A percentile compares a stretch with the other conserved stretches of the same genome.
Conservation (phyloP, 139 green algal genomes). For the Dunaliella primolecta region DNA sequence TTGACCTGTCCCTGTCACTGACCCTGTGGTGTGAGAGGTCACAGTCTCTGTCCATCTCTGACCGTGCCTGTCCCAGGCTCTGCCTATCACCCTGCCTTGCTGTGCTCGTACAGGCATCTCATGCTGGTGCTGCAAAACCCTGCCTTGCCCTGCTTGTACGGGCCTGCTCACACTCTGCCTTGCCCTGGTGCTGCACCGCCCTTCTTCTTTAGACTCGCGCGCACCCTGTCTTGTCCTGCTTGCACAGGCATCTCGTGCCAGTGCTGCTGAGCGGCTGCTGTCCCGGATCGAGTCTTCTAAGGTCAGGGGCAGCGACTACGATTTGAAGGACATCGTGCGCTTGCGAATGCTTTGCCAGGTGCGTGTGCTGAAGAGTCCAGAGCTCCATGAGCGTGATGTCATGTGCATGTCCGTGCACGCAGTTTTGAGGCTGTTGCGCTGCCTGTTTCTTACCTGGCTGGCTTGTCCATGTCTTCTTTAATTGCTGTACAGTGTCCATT, state of each 20-base stretch:
- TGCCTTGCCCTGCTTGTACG: too few relatives aligned
- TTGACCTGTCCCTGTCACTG: too few relatives aligned
- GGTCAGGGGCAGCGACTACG: conserved; percentile 35
- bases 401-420: neutral
- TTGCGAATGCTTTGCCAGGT: conserved; percentile 40
- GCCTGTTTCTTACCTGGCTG: neutral
- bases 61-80: too few relatives aligned
- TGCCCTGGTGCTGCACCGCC: too few relatives aligned
- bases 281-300: conserved; percentile 34
- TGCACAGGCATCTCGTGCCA: neutral
- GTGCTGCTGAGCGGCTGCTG: conserved; percentile 23
- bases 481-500: neutral
- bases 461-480: neutral
- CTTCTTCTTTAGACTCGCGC: too few relatives aligned
- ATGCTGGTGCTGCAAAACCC: conserved; percentile 11
- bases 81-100: too few relatives aligned
- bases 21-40: too few relatives aligned
- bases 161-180: too few relatives aligned
- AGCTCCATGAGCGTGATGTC: neutral
- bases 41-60: too few relatives aligned
- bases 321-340: conserved; percentile 36
- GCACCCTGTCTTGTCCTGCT: too few relatives aligned
- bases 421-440: neutral
- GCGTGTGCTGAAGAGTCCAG: neutral
- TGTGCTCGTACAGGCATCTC: neutral